Evolutionary conservation across 257 asterid species (phyloP).

Genomic region (Eucommia ulmoides): DNA sequence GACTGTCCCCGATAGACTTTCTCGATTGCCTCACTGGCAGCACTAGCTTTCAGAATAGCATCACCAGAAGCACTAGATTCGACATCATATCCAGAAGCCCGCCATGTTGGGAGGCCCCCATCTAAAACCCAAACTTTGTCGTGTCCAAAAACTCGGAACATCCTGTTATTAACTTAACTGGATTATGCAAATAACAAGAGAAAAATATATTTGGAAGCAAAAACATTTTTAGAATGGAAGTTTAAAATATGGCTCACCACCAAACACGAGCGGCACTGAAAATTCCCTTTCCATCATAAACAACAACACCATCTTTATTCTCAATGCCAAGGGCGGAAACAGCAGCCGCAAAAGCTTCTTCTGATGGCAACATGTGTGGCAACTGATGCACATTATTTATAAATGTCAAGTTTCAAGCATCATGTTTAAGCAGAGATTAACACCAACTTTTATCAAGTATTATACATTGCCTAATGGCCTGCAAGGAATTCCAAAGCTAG

Average conservation of each 20-base stretch:
- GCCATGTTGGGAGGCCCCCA: slow-evolving; percentile 95
- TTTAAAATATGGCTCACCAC: slow-evolving; percentile 63
- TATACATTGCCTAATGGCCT: not conserved
- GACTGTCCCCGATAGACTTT: slow-evolving; percentile 66
- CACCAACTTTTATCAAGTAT: not conserved
- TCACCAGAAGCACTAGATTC: slow-evolving; percentile 98
- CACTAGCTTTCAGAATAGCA: slow-evolving; percentile 92
- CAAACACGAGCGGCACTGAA: slow-evolving; percentile 99
- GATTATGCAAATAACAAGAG: too few species aligned
- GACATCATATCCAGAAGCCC: slow-evolving; percentile 67
- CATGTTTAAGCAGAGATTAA: not conserved
- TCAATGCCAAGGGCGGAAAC: slow-evolving; percentile 94
- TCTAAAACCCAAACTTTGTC: slow-evolving; percentile 91
- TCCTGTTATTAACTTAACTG: too few species aligned
- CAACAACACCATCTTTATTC: slow-evolving; percentile 79
- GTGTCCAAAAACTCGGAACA: slow-evolving; percentile 96
- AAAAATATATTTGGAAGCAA: too few species aligned
- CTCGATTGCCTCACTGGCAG: slow-evolving; percentile 97
- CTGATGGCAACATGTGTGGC: slow-evolving; percentile 98
- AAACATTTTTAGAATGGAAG: too few species aligned
- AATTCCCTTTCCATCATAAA: slow-evolving; percentile 96
- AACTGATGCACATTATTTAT: slow-evolving; percentile 35
- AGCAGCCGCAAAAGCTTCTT: slow-evolving; percentile 97
- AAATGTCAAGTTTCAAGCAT: not conserved
- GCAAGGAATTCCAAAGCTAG: not conserved